Percentiles rank a stretch among this genome's conserved stretches.
phyloP scores from a whole-genome alignment of 148 eudicot species.

The Persicaria tinctoria region DNA sequence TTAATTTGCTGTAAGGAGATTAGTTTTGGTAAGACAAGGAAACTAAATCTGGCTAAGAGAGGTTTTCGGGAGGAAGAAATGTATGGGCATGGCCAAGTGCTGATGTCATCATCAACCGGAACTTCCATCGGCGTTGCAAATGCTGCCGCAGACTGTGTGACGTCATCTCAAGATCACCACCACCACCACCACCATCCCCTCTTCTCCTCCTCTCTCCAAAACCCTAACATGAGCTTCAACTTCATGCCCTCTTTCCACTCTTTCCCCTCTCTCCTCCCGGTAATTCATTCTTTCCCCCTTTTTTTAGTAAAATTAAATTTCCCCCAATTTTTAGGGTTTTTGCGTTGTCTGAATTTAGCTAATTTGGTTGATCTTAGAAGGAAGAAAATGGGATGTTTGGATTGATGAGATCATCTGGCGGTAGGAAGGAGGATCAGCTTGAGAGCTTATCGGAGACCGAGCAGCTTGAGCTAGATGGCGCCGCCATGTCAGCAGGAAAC shows the following conservation, averaged over 20 bases:
- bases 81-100: constrained; percentile 87
- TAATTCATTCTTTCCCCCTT: constrained; percentile 19
- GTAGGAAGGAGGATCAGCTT: not conserved
- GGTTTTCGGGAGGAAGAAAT: constrained; percentile 20
- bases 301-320: not conserved
- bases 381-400: constrained; percentile 36
- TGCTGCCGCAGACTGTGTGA: constrained; percentile 4
- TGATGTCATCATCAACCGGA: constrained; percentile 51
- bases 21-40: too few relatives aligned
- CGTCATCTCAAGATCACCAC: constrained; percentile 21
- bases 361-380: constrained; percentile 28
- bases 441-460: not conserved
- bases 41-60: not conserved
- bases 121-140: constrained; percentile 28
- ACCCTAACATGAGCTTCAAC: constrained; percentile 64
- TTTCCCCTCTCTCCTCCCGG: constrained; percentile 54
- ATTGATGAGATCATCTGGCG: not conserved
- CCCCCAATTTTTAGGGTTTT: not conserved
- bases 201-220: constrained; percentile 42
- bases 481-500: constrained; percentile 23
- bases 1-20: too few relatives aligned
- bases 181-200: constrained; percentile 24
- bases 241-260: constrained; percentile 59
- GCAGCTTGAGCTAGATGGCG: constrained; percentile 10
- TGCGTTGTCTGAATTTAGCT: not conserved